phyloP scores from a whole-genome alignment of 1,139 yeast species.

The Debaryomyces nepalensis region DNA sequence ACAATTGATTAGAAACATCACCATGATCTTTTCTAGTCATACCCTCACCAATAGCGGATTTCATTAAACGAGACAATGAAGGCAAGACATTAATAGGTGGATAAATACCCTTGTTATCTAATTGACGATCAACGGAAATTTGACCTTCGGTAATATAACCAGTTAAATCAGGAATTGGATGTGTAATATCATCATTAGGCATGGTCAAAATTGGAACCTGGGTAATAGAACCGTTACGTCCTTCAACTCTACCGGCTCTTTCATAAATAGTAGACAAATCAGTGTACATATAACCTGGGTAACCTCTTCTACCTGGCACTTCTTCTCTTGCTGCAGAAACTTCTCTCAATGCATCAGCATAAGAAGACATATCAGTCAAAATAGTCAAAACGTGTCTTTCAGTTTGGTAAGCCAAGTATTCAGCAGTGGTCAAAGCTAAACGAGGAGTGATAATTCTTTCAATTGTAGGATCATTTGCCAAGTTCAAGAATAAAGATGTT shows the following conservation, averaged over 20 bases:
- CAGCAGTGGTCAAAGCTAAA: constrained; percentile 98
- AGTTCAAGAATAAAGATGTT: constrained; percentile 91
- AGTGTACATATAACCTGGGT: constrained; percentile 99
- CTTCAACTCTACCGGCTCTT: constrained; percentile 99
- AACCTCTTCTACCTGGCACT: constrained; percentile 99
- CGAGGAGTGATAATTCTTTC: constrained; percentile 99
- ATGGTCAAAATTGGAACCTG: constrained; percentile 98
- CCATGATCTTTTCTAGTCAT: constrained; percentile 99
- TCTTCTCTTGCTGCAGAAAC: constrained; percentile 99
- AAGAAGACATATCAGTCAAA: constrained; percentile 98
- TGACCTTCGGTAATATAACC: constrained; percentile 99
- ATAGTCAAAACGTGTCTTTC: constrained; percentile 98
- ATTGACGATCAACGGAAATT: constrained; percentile 95
- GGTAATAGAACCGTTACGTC: constrained; percentile 98
- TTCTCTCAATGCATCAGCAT: constrained; percentile 99
- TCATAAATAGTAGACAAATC: constrained; percentile 98
- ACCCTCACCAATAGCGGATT: constrained; percentile 99
- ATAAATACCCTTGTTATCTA: constrained; percentile 93
- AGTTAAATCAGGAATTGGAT: constrained; percentile 99
- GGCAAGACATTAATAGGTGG: constrained; percentile 99
- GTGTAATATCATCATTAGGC: constrained; percentile 99
- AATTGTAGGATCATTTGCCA: constrained; percentile 99
- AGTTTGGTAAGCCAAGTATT: constrained; percentile 97
- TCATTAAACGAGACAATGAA: constrained; percentile 96
- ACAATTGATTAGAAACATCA: constrained; percentile 97